Evolutionary conservation across 1,284 basidiomycete genomes (phyloP), one percentile per base, ranked within the genome.

Genomic region (Anthracocystis panici-leucophaei): DNA sequence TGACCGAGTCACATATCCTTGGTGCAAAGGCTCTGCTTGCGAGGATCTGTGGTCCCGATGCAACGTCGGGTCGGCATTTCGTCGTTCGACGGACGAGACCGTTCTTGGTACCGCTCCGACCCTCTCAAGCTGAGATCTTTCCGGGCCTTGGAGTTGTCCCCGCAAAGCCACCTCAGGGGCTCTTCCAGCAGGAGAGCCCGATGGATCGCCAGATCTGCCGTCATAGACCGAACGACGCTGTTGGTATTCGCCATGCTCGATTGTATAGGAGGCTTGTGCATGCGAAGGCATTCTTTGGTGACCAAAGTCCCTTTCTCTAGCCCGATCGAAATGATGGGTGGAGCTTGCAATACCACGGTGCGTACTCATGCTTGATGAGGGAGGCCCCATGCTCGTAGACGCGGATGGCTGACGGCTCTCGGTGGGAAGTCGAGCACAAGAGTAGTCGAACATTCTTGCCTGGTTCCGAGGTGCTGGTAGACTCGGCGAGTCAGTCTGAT

Each of bases 361-460:
- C 7, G 33, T 1, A 20, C 33, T 18, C 18, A 18, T 20, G 6
- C 18, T 48, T 18, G 58, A 44, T 9, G 21, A 11, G 5, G 54
- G 41, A 16, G 42, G 55, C 12, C 35, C 46, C 55, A 53, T 65
- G 31, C 3, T 42, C 27, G 25, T 57, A 2, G 45, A 27, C 9
- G 49, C 27, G 3, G 45, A 48, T 1, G 44, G 40, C 7, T 18
- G 18, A 14, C 52, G 52, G 23, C n/a, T 44, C 20, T 59, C 57
- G 10, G 12, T 25, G 5, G 57, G 57, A 8, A 65, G 51, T 7
- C 29, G 46, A 21, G 56, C 66, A 33, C 60, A 42, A 7, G 60
- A 63, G 29, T 69, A 69, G 33, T 59, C 59, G 21, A 63, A 63
- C 50, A 31, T 55, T 23, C 59, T 63, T 4, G 18, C 56, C 18